Base-by-base conservation (phyloP, 306 rosid genomes). In the Trifolium repens region DNA sequence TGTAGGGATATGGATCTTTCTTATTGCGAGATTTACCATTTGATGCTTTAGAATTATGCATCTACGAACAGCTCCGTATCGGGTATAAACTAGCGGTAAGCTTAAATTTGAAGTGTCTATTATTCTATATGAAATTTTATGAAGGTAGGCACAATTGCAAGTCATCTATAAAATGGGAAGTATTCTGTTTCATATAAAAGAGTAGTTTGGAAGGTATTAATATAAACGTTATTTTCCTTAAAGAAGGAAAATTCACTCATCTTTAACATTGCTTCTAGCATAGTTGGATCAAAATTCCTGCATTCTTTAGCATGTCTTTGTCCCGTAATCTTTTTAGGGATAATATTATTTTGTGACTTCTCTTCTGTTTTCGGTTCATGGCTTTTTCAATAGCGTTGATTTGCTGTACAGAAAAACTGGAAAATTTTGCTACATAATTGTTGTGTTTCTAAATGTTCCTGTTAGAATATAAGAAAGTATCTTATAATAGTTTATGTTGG, bases 21-120 rank as follows among this genome's bases (percentile, higher is more conserved):
- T 82, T 91, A 72, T 73, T 91, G 83, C 86, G 96, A 85, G 96
- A 91, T 82, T 85, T 91, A 79, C 96, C 96, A 61, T 91, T 91
- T 85, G 96, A 91, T 82, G 96, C 93, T 62, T 70, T 88, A 65
- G 91, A 88, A 81, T 84, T 91, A 47, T 91, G 96, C 85, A 82
- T 91, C 75, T 91, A 91, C 15, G 96, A 91, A 90, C 96, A 91
- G 84, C 91, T 91, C 26, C 88, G 86, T 42, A 82, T 91, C 1
- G 96, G 96, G 54, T 91, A 87, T 80, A 91, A 87, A 78, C 52
- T 85, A 68, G 93, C 91, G 85, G 96, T 91, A 88, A 61, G 90
- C 67, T 69, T 73, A 58, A 63, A 50, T 59, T 79, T 63, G 64
- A 58, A 58, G 37, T 54, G 53, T 64, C 47, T 68, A 68, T 37